These are phyloP conservation scores for Periglandula ipomoeae DNA, from an alignment of 2,329 filamentous ascomycete genomes.

Conservation along the genomic window DNA sequence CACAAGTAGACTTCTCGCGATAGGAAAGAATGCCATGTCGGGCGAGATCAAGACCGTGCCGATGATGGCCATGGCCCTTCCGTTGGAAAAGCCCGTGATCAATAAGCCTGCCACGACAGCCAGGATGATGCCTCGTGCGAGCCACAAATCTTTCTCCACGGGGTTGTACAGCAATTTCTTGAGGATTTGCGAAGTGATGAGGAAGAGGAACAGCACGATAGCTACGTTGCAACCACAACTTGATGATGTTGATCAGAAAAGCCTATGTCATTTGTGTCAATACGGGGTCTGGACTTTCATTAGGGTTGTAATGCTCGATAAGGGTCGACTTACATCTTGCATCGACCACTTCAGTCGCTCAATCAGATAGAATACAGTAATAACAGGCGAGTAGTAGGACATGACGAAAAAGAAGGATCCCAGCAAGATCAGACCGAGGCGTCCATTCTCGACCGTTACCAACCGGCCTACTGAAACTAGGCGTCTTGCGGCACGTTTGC, in stretches of 20 bases:
- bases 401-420: neutral
- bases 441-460: slow-evolving; percentile 1
- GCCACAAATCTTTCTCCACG: slow-evolving; percentile 3
- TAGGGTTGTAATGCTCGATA: no score
- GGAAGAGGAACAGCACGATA: slow-evolving; percentile 1
- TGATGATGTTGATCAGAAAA: neutral
- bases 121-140: slow-evolving; percentile 1
- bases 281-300: no score
- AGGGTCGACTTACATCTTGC: neutral
- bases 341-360: neutral
- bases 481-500: neutral
- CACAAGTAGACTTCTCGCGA: slow-evolving; percentile 3
- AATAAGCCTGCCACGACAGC: neutral
- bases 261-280: neutral
- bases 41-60: slow-evolving; percentile 4
- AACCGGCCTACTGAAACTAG: neutral
- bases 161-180: neutral
- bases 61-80: slow-evolving; percentile 2
- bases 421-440: slow-evolving; percentile 1
- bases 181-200: neutral
- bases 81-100: slow-evolving; percentile 2
- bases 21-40: neutral
- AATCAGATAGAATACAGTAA: neutral
- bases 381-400: neutral
- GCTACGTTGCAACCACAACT: neutral